Conservation (phyloP, 2,329 filamentous ascomycete species). For the Nothophoma quercina region DNA sequence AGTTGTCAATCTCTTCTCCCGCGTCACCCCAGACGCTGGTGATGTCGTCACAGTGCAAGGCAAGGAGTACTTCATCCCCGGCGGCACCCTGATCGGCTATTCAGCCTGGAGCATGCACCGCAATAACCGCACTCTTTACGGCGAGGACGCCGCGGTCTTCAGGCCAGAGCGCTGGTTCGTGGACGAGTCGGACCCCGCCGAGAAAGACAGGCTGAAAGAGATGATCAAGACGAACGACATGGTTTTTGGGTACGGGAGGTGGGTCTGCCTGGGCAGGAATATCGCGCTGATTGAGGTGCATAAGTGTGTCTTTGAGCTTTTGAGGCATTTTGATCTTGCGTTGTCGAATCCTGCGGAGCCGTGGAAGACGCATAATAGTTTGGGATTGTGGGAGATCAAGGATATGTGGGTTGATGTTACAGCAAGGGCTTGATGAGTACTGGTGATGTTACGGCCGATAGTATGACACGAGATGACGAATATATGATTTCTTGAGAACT, state of each 20-base stretch:
- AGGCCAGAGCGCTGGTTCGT: constrained; percentile 60
- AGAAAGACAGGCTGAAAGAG: constrained; percentile 33
- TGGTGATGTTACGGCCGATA: background rate
- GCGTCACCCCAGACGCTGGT: constrained; percentile 40
- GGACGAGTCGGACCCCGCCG: constrained; percentile 26
- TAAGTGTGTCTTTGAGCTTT: constrained; percentile 53
- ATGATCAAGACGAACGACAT: constrained; percentile 47
- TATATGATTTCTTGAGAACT: background rate
- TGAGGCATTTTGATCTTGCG: constrained; percentile 44
- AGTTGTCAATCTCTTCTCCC: constrained; percentile 44
- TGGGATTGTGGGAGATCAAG: constrained; percentile 41
- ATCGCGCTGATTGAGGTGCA: constrained; percentile 50
- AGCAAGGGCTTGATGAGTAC: constrained; percentile 16
- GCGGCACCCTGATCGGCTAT: constrained; percentile 46
- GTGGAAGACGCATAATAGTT: constrained; percentile 38
- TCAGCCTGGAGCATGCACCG: constrained; percentile 44
- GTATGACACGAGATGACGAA: background rate
- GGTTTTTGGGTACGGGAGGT: constrained; percentile 49
- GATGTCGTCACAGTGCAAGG: constrained; percentile 41
- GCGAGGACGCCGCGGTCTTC: constrained; percentile 55
- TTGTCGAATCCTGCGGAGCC: constrained; percentile 39
- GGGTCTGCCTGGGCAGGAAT: constrained; percentile 43
- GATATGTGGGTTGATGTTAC: constrained; percentile 46
- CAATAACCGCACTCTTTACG: constrained; percentile 41
- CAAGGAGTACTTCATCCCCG: constrained; percentile 42